Conservation (phyloP, 2,329 filamentous ascomycete species). For the Aaosphaeria arxii region DNA sequence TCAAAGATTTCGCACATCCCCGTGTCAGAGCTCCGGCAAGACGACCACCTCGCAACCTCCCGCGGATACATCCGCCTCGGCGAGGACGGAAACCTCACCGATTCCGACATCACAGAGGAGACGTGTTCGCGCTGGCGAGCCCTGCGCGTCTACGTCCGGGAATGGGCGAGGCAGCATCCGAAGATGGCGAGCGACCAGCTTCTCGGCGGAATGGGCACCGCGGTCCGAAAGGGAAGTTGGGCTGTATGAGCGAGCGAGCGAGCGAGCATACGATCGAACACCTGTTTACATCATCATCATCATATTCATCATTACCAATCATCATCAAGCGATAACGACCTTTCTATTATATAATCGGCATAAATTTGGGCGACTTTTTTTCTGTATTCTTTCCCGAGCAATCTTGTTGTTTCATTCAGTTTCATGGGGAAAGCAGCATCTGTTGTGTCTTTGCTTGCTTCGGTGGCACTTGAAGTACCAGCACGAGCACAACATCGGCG, state of each 20-base stretch:
- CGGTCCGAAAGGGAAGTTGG: conserved; percentile 50
- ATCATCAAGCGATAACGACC: too few relatives aligned
- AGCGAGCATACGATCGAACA: neutral
- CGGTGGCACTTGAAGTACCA: too few relatives aligned
- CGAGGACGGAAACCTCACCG: conserved; percentile 43
- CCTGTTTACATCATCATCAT: too few relatives aligned
- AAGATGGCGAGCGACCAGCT: conserved; percentile 48
- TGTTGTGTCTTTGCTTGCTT: too few relatives aligned
- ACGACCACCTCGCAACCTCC: conserved; percentile 63
- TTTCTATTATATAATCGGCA: too few relatives aligned
- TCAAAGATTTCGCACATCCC: conserved; percentile 73
- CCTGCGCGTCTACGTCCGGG: conserved; percentile 75
- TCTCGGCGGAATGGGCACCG: conserved; percentile 37
- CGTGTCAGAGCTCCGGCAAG: conserved; percentile 65
- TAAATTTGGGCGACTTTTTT: too few relatives aligned
- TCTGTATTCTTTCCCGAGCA: too few relatives aligned
- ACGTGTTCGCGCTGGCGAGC: conserved; percentile 78
- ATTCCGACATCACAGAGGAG: conserved; percentile 49
- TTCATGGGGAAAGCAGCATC: too few relatives aligned
- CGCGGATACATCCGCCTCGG: conserved; percentile 70
- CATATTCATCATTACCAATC: too few relatives aligned
- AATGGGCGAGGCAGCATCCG: conserved; percentile 88
- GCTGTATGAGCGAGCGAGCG: conserved; percentile 24
- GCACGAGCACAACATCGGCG: too few relatives aligned
- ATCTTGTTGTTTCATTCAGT: too few relatives aligned